phyloP scores from a whole-genome alignment of 768 basidiomycete species.

The Mycena rosella region DNA sequence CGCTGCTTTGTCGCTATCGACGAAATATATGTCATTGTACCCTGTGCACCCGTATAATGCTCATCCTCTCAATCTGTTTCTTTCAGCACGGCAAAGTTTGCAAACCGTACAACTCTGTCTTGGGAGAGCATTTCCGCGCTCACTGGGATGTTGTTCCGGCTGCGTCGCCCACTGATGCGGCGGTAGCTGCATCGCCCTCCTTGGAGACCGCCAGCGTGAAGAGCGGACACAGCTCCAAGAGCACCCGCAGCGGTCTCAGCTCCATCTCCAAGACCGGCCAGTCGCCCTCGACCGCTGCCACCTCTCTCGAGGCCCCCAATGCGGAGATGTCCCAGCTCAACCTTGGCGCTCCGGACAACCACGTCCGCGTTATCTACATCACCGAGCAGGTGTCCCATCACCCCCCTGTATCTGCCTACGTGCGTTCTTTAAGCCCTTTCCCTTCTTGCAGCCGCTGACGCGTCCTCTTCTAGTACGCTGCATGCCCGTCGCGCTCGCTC shows the following conservation, averaged over 20 bases:
- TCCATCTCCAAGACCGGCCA: slow-evolving; percentile 64
- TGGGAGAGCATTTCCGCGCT: slow-evolving; percentile 90
- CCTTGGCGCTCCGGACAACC: slow-evolving; percentile 57
- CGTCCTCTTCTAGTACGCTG: slow-evolving; percentile 56
- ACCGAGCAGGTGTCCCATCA: slow-evolving; percentile 98
- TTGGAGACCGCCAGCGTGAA: slow-evolving; percentile 70
- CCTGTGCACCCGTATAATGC: slow-evolving; percentile 11
- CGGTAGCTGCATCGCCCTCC: slow-evolving; percentile 32
- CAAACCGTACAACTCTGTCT: slow-evolving; percentile 92
- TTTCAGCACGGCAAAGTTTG: slow-evolving; percentile 88
- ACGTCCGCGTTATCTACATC: slow-evolving; percentile 79
- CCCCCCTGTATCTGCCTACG: slow-evolving; percentile 90
- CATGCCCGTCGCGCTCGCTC: slow-evolving; percentile 79
- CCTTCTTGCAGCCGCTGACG: background rate
- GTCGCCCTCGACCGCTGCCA: slow-evolving; percentile 68
- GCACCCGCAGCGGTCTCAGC: slow-evolving; percentile 69
- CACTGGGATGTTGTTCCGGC: slow-evolving; percentile 85
- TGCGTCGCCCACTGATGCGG: slow-evolving; percentile 40
- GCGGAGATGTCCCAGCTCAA: slow-evolving; percentile 74
- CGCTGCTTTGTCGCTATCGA: slow-evolving; percentile 16
- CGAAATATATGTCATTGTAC: slow-evolving; percentile 11
- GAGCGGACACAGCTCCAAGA: slow-evolving; percentile 73
- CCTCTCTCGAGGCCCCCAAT: slow-evolving; percentile 61
- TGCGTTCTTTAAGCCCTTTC: background rate
- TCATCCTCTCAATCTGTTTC: slow-evolving; percentile 2